These are phyloP conservation scores for Noccaea caerulescens DNA, from an alignment of 345 rosid genomes.

Conservation along the genomic window DNA sequence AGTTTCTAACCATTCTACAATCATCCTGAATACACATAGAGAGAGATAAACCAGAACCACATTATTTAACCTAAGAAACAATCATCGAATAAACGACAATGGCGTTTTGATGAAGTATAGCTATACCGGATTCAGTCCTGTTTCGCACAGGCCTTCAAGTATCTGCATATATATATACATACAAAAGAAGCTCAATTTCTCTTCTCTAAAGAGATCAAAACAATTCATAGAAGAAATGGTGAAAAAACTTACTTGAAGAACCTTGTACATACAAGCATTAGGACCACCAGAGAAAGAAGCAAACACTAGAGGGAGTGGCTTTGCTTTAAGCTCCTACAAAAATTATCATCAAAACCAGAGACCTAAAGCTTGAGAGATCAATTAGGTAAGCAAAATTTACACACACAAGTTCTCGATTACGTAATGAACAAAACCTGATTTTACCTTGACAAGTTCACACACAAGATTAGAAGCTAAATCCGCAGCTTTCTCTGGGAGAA, in stretches of 20 bases:
- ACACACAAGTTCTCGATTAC: background rate
- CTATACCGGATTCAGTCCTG: slow-evolving; percentile 55
- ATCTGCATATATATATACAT: slow-evolving; percentile 56
- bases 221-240: background rate
- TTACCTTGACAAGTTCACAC: slow-evolving; percentile 69
- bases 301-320: slow-evolving; percentile 76
- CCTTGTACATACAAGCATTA: slow-evolving; percentile 88
- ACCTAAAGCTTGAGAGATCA: slow-evolving; percentile 13
- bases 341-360: slow-evolving; percentile 7
- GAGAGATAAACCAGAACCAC: slow-evolving; percentile 7
- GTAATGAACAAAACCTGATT: slow-evolving; percentile 12
- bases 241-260: slow-evolving; percentile 70
- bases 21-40: slow-evolving; percentile 60
- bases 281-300: slow-evolving; percentile 94
- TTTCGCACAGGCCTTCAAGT: slow-evolving; percentile 62
- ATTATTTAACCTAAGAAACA: slow-evolving; percentile 20
- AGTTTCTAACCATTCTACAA: slow-evolving; percentile 65
- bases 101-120: background rate
- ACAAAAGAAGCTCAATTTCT: slow-evolving; percentile 11
- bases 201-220: background rate
- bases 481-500: slow-evolving; percentile 81
- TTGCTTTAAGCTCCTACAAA: slow-evolving; percentile 72
- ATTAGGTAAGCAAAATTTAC: slow-evolving; percentile 2
- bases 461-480: slow-evolving; percentile 64
- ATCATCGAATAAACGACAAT: slow-evolving; percentile 12